phyloP scores from a whole-genome alignment of 768 basidiomycete species.

The Chlorophyllum brunneum region DNA sequence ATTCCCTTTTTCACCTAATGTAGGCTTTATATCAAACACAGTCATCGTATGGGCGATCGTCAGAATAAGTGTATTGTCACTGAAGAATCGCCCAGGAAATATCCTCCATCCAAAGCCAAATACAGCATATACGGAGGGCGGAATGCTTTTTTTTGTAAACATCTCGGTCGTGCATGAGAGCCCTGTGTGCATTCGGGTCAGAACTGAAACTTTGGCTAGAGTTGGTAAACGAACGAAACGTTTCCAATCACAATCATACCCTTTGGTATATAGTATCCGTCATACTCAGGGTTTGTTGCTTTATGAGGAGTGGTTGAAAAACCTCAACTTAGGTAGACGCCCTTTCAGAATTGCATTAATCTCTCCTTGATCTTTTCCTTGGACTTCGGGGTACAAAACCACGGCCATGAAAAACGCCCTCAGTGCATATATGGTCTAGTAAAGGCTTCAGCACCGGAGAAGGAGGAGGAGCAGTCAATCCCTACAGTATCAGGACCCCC shows the following conservation, averaged over 20 bases:
- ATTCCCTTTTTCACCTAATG: conserved; percentile 19
- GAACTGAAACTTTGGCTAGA: background rate
- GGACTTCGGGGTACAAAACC: conserved; percentile 10
- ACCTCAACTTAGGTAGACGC: conserved; percentile 26
- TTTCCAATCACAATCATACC: conserved; percentile 15
- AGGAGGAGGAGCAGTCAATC: background rate
- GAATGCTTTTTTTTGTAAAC: conserved; percentile 17
- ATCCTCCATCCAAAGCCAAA: conserved; percentile 30
- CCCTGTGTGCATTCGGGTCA: conserved; percentile 1
- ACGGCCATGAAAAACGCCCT: conserved; percentile 8
- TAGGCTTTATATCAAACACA: conserved; percentile 22
- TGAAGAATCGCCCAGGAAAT: conserved; percentile 23
- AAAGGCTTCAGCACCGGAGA: background rate
- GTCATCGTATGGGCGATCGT: conserved; percentile 19
- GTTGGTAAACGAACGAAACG: conserved; percentile 8
- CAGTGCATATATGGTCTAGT: conserved; percentile 8
- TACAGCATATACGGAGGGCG: conserved; percentile 21
- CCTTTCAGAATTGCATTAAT: conserved; percentile 26
- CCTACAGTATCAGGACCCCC: background rate
- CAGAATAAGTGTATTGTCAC: conserved; percentile 19
- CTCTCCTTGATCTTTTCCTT: conserved; percentile 12
- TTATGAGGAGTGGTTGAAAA: background rate
- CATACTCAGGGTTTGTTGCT: conserved; percentile 9
- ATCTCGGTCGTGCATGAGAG: conserved; percentile 19
- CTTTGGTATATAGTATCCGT: conserved; percentile 17